Base-by-base conservation (phyloP, 768 basidiomycete genomes). In the Chalciporus pseudorubinellus region DNA sequence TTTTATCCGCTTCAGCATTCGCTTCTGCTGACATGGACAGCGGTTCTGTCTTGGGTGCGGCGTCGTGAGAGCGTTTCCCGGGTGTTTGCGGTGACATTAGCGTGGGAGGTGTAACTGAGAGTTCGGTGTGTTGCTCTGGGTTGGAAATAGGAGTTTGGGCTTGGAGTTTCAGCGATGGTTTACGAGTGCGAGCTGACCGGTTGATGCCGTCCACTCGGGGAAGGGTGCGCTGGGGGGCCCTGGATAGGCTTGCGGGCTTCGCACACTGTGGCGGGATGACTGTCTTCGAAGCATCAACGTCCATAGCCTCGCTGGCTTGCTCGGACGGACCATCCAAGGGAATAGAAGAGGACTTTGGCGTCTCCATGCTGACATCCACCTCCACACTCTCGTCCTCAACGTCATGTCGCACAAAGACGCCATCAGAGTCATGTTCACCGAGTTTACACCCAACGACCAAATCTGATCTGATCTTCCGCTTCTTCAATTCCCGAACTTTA, bases 381-480 rank as follows among this genome's bases (percentile, higher is more conserved):
- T 83, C 80, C 42, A 69, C 74, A 49, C 76, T 83, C 61, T 85
- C 83, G 51, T 86, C 84, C 24, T 77, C 81, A 3, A 77, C 62
- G 56, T 86, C 84, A 24, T 73, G 70, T 13, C 82, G 75, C 33
- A 84, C 73, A 53, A 77, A 81, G 22, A 84, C 79, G 1, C 75
- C 79, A 45, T 66, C 52, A 18, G 69, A 59, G 29, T 57, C 67
- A 41, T 56, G 60, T 42, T 56, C 67, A 60, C 52, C 69, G 34
- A 55, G 59, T 8, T 51, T 59, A 45, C 73, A 61, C 31, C 61
- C 67, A 19, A 74, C 54, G n/a, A 70, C 68, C 48, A 60, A 29
- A 45, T 61, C 71, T 45, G 55, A 60, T 61, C 42, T 64, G 14
- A 80, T 72, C 57, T 74, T 78, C 44, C 79, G 72, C 54, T 77